Evolutionary conservation across 139 green algal species (phyloP).

Genomic region (Chlorella sorokiniana): DNA sequence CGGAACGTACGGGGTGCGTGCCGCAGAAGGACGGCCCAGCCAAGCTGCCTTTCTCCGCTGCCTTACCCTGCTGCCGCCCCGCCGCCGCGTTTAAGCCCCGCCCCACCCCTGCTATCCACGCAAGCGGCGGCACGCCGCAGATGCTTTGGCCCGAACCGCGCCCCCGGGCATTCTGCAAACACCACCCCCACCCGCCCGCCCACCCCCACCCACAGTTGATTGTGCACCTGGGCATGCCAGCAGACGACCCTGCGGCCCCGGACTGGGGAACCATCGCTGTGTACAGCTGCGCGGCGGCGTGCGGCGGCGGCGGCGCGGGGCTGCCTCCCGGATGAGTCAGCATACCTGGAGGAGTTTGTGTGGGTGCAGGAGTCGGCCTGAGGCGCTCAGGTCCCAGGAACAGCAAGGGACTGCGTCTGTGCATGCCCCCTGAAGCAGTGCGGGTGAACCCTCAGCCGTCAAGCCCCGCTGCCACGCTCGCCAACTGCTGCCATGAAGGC

Average conservation of each 20-base stretch:
- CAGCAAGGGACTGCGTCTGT: too few species aligned
- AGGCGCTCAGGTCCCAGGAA: too few species aligned
- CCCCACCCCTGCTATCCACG: background rate
- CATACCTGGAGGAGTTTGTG: conserved; percentile 53
- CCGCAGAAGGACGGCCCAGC: too few species aligned
- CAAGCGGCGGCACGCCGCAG: too few species aligned
- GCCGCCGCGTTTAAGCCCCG: background rate
- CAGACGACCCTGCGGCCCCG: conserved; percentile 53
- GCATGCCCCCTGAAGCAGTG: too few species aligned
- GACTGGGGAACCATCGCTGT: conserved; percentile 80
- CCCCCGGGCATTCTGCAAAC: conserved; percentile 25
- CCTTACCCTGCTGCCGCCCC: background rate
- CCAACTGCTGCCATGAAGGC: too few species aligned
- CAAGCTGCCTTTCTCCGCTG: too few species aligned
- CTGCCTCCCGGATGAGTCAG: background rate
- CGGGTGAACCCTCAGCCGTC: too few species aligned
- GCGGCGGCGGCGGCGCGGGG: conserved; percentile 26
- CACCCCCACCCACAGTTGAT: conserved; percentile 74
- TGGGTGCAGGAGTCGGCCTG: conserved; percentile 47
- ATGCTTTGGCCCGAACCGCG: background rate
- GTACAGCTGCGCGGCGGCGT: conserved; percentile 73
- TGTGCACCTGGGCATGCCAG: conserved; percentile 65
- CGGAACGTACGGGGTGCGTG: too few species aligned
- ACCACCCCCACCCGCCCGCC: background rate
- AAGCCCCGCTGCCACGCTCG: too few species aligned